Percentiles rank a stretch among this genome's conserved stretches.
Conservation (phyloP, 352 stramenopile species). For the Globisporangium polare region DNA sequence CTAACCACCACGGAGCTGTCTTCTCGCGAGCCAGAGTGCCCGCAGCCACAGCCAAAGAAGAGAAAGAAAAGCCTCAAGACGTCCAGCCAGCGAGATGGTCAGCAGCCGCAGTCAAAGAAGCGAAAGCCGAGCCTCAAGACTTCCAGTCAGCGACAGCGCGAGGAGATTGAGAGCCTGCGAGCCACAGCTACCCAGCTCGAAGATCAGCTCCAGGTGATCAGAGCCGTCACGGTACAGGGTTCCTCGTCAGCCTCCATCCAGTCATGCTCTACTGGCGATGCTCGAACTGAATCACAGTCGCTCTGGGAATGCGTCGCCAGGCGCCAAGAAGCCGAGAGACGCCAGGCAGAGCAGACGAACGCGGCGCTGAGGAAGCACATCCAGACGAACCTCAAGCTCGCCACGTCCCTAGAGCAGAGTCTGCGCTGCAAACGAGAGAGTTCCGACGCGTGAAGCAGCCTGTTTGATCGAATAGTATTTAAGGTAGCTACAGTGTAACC, state of each 20-base stretch:
- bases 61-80: neutral
- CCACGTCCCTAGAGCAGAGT: neutral
- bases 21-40: neutral
- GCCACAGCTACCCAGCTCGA: neutral
- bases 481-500: too few relatives aligned
- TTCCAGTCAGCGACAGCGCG: neutral
- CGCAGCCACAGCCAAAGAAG: neutral
- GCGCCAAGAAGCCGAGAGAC: neutral
- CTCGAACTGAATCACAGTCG: neutral
- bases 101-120: neutral
- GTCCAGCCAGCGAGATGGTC: neutral
- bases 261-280: too few relatives aligned
- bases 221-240: neutral
- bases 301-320: neutral
- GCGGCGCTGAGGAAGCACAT: neutral
- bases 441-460: neutral
- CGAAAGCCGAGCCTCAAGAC: neutral
- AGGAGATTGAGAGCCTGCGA: neutral
- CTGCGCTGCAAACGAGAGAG: neutral
- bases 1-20: neutral
- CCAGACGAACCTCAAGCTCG: constrained; percentile 2
- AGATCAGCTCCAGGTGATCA: neutral
- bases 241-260: neutral
- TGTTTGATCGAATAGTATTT: too few relatives aligned
- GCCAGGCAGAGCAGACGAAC: neutral